Conservation (phyloP, 139 green algal genomes). For the Penium margaritaceum region DNA sequence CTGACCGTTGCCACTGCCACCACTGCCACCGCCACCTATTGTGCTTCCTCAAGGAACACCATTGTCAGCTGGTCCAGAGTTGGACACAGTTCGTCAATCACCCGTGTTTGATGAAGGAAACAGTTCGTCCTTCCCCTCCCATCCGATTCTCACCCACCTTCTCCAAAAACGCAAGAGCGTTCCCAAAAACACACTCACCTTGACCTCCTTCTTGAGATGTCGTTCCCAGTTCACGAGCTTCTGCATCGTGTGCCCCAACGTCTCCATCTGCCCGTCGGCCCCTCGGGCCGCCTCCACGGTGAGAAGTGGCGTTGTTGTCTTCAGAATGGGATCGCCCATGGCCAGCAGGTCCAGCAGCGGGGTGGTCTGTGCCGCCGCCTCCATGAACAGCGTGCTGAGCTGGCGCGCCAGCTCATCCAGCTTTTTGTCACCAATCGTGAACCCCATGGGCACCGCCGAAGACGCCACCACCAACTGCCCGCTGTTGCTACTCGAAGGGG, state of each 20-base stretch:
- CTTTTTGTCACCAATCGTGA: background rate
- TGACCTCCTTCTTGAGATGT: background rate
- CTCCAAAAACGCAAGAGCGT: no score
- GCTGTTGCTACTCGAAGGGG: background rate
- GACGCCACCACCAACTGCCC: background rate
- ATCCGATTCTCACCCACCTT: no score
- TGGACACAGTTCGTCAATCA: no score
- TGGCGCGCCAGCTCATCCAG: background rate
- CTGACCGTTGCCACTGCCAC: no score
- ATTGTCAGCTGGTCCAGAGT: no score
- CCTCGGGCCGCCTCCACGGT: background rate
- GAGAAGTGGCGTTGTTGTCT: background rate
- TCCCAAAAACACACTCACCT: no score
- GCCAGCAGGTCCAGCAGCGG: background rate
- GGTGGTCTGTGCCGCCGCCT: background rate
- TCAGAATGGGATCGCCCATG: background rate
- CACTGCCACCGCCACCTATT: no score
- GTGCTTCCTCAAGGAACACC: no score
- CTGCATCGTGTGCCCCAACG: background rate
- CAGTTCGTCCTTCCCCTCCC: no score
- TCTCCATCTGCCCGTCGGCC: slow-evolving; percentile 5
- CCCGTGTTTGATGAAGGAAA: no score
- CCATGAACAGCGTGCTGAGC: background rate
- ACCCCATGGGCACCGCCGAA: background rate
- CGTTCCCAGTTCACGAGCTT: slow-evolving; percentile 7